Evolutionary conservation across 352 stramenopile species (phyloP).

Genomic region (Hyaloperonospora brassicae): DNA sequence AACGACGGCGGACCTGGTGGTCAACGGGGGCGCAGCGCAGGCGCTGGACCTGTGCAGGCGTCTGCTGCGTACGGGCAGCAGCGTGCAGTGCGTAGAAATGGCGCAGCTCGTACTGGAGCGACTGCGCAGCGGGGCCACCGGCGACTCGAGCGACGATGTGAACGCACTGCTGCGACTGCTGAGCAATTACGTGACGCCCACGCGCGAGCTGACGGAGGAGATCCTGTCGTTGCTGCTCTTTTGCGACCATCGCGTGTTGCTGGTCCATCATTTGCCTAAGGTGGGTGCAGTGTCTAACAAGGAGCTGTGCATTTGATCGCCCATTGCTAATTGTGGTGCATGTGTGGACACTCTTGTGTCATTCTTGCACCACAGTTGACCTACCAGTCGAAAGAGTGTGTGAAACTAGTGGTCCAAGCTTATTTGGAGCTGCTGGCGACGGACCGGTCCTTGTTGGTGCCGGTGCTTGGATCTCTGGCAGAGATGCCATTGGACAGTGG

Average conservation of each 20-base stretch:
- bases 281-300: constrained; percentile 11
- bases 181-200: constrained; percentile 63
- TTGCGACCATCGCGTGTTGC: constrained; percentile 58
- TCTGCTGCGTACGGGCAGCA: constrained; percentile 42
- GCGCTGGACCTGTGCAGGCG: constrained; percentile 45
- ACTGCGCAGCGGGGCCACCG: constrained; percentile 35
- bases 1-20: constrained; percentile 23
- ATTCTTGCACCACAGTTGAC: constrained; percentile 40
- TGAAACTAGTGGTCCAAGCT: constrained; percentile 59
- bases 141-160: constrained; percentile 56
- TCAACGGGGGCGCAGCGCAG: constrained; percentile 36
- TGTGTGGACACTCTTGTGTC: neutral
- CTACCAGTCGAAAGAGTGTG: constrained; percentile 73
- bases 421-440: constrained; percentile 71
- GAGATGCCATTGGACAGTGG: constrained; percentile 54
- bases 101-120: constrained; percentile 64
- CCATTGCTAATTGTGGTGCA: neutral
- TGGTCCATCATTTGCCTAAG: constrained; percentile 79
- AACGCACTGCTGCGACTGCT: constrained; percentile 70
- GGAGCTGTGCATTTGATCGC: constrained; percentile 1
- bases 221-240: constrained; percentile 63
- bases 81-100: constrained; percentile 32
- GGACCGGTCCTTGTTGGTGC: constrained; percentile 68
- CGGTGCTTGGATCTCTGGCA: constrained; percentile 66
- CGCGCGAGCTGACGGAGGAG: constrained; percentile 64